Conservation (phyloP, 2,329 filamentous ascomycete genomes). For the Geoglossum cookeanum region DNA sequence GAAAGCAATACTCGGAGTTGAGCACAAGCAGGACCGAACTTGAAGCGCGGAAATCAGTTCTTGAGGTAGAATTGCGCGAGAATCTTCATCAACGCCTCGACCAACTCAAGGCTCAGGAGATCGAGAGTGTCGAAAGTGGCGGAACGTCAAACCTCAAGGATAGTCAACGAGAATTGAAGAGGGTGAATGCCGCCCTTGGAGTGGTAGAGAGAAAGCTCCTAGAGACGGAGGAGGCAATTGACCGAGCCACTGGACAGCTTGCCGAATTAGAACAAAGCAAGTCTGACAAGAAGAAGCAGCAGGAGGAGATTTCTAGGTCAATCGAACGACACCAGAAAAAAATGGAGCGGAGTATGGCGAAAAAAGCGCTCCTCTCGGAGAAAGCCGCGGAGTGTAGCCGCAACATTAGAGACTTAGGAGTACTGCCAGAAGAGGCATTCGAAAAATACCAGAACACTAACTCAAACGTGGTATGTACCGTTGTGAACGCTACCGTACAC, state of each 20-base stretch:
- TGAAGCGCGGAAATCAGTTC: slow-evolving; percentile 59
- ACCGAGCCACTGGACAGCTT: slow-evolving; percentile 25
- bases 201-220: slow-evolving; percentile 48
- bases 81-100: slow-evolving; percentile 77
- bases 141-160: slow-evolving; percentile 49
- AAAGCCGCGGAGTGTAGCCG: slow-evolving; percentile 66
- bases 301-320: slow-evolving; percentile 54
- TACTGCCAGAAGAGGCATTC: slow-evolving; percentile 83
- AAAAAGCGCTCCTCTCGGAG: slow-evolving; percentile 59
- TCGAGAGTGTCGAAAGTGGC: slow-evolving; percentile 36
- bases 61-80: slow-evolving; percentile 77
- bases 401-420: slow-evolving; percentile 82
- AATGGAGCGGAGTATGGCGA: slow-evolving; percentile 82
- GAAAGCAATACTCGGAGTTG: slow-evolving; percentile 56
- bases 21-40: slow-evolving; percentile 56
- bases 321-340: slow-evolving; percentile 77
- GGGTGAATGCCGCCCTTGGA: slow-evolving; percentile 48
- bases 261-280: slow-evolving; percentile 10
- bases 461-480: slow-evolving; percentile 45
- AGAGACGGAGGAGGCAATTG: slow-evolving; percentile 57
- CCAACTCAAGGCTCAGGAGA: slow-evolving; percentile 58
- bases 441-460: slow-evolving; percentile 75
- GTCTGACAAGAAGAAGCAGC: slow-evolving; percentile 30
- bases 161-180: slow-evolving; percentile 62
- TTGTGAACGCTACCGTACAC: no score